Conservation (phyloP, 805 yeast species). For the Jamesozyma rosinii region DNA sequence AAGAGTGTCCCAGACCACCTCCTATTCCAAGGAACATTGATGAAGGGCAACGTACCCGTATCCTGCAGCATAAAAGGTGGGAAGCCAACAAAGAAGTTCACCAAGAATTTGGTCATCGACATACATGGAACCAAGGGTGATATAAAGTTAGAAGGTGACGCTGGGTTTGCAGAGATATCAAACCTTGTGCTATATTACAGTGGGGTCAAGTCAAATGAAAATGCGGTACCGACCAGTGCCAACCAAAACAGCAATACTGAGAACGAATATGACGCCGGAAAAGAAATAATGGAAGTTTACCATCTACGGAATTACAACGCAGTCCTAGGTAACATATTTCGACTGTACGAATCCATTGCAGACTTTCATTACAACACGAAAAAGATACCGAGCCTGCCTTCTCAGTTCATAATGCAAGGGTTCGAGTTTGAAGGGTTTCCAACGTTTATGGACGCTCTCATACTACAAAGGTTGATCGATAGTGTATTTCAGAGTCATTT, state of each 20-base stretch:
- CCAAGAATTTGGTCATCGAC: conserved; percentile 28
- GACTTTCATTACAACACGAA: conserved; percentile 25
- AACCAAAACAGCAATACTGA: not conserved
- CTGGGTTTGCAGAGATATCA: conserved; percentile 29
- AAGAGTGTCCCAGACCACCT: conserved; percentile 28
- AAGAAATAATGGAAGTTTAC: conserved; percentile 27
- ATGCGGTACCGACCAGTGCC: conserved; percentile 3
- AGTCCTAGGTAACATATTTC: conserved; percentile 24
- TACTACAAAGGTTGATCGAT: conserved; percentile 21
- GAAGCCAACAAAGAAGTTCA: conserved; percentile 27
- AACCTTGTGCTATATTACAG: conserved; percentile 26
- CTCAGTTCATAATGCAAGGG: conserved; percentile 21
- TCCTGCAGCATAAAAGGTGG: conserved; percentile 28
- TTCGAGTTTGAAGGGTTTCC: conserved; percentile 27
- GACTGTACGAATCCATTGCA: conserved; percentile 27
- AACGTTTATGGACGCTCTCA: conserved; percentile 22
- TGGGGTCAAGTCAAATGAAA: conserved; percentile 20
- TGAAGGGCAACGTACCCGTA: conserved; percentile 25
- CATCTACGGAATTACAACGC: conserved; percentile 28
- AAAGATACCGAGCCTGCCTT: conserved; percentile 15
- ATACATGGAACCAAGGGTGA: conserved; percentile 30
- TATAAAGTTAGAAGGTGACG: conserved; percentile 28
- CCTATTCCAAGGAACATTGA: conserved; percentile 24
- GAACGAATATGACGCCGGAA: conserved; percentile 14
- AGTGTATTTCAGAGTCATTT: conserved; percentile 21